Evolutionary conservation across 2,329 filamentous ascomycete species (phyloP), one percentile per base, ranked within the genome.

Genomic region (Pseudogymnoascus pannorum): DNA sequence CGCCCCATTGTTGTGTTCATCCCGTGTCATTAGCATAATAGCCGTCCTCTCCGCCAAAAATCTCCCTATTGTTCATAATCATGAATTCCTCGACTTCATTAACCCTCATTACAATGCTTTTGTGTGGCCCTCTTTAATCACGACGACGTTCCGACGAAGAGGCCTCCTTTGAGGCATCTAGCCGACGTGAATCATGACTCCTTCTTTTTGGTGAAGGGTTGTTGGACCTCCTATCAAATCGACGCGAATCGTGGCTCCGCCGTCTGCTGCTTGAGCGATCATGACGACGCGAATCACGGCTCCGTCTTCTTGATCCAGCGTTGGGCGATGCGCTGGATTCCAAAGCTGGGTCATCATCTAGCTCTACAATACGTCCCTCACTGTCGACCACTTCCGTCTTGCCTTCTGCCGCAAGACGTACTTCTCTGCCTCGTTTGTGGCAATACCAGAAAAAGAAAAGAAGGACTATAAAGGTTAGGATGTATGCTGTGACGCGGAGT

Each of bases 371-470:
- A 12, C 66, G 65, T 1, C 68, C 68, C 58, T 69, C 66, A 36
- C 63, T 66, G 36, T 69, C 64, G 33, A 66, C 57, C 36, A 65
- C 64, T 12, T 29, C 58, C 16, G 26, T 42, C 35, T 57, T 42
- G 2, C 62, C 64, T 62, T 72, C 70, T 14, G 63, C 66, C 36
- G 68, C 68, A 8, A 97, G 82, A 58, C 94, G 84, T 5, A 86
- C 87, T 76, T 99, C 93, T 48, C 86, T 86, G 38, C 94, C 94
- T 60, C 94, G 89, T 78, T 97, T 97, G 76, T 97, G 88, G 76
- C 92, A 97, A 76, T 97, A 99, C 92, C 93, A 99, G 69, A 97
- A 87, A 48, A 96, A 91, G 72, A 96, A 94, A 61, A 99, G 82
- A 14, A 97, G 81, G 60, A 97, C 90, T 64, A 44, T 59, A 36